phyloP scores from a whole-genome alignment of 768 basidiomycete genomes.

The Lentinula detonsa region DNA sequence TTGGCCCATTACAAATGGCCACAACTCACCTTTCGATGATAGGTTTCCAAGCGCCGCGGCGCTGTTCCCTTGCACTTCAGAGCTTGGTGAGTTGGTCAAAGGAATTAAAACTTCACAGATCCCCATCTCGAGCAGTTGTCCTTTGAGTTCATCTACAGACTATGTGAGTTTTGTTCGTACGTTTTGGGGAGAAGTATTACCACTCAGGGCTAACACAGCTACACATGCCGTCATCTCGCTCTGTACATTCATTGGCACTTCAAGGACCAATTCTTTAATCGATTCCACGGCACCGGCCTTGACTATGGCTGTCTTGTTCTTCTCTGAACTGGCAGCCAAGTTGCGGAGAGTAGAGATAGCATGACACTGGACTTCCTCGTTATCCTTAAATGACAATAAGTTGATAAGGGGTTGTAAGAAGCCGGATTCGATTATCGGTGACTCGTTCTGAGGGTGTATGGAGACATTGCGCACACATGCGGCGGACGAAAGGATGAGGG shows the following conservation, averaged over 20 bases:
- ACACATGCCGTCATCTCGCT: constrained; percentile 99
- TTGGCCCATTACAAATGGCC: neutral
- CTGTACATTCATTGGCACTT: constrained; percentile 94
- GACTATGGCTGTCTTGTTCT: constrained; percentile 97
- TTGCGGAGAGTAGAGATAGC: constrained; percentile 97
- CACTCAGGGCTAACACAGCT: constrained; percentile 91
- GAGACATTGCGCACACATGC: constrained; percentile 99
- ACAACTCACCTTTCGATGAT: constrained; percentile 80
- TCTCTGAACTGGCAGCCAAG: constrained; percentile 93
- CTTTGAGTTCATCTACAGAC: constrained; percentile 85
- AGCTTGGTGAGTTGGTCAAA: constrained; percentile 90
- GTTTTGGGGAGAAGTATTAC: constrained; percentile 35
- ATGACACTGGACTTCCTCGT: constrained; percentile 99
- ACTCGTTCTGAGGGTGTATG: constrained; percentile 97
- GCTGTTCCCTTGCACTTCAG: constrained; percentile 98
- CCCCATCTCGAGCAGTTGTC: constrained; percentile 95
- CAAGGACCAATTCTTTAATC: constrained; percentile 93
- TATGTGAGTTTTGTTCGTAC: neutral
- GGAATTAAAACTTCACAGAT: constrained; percentile 97
- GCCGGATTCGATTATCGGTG: constrained; percentile 97
- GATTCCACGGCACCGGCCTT: constrained; percentile 95
- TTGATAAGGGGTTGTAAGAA: constrained; percentile 96
- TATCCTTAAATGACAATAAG: constrained; percentile 95
- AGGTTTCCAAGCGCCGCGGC: constrained; percentile 97
- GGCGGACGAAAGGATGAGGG: constrained; percentile 95